These are phyloP conservation scores for Amaranthus tricolor DNA, from an alignment of 179 eudicot species.

Conservation along the genomic window DNA sequence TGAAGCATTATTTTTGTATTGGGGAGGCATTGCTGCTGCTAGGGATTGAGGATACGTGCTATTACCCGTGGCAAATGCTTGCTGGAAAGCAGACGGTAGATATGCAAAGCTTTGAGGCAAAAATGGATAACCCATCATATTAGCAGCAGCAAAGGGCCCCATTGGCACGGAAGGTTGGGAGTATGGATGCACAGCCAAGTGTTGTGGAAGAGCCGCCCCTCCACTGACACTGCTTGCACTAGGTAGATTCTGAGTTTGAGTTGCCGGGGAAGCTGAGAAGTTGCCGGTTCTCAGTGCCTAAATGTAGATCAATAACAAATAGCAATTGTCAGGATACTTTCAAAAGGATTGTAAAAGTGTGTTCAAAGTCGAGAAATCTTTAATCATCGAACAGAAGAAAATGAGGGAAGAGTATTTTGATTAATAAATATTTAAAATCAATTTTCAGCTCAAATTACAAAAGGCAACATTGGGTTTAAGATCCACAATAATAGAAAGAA, in stretches of 20 bases:
- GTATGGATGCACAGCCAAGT: constrained; percentile 70
- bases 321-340: background rate
- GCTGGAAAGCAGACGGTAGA: constrained; percentile 85
- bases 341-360: background rate
- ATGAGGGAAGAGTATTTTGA: background rate
- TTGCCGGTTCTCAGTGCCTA: constrained; percentile 69
- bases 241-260: constrained; percentile 39
- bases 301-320: constrained; percentile 4
- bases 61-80: constrained; percentile 73
- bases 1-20: constrained; percentile 71
- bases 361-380: background rate
- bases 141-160: constrained; percentile 63
- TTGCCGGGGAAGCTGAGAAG: constrained; percentile 56
- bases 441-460: too few relatives aligned
- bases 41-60: constrained; percentile 75
- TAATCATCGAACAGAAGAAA: background rate
- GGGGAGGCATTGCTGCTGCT: constrained; percentile 72
- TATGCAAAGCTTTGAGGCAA: constrained; percentile 78
- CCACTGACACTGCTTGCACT: constrained; percentile 54
- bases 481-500: background rate
- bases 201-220: constrained; percentile 78
- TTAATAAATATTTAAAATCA: background rate
- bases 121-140: constrained; percentile 76
- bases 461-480: too few relatives aligned
- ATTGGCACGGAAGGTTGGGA: constrained; percentile 64